A percentile compares a stretch with the other conserved stretches of the same genome.
phyloP scores from a whole-genome alignment of 108 stramenopile species.

The Cyclotella kingstonii region DNA sequence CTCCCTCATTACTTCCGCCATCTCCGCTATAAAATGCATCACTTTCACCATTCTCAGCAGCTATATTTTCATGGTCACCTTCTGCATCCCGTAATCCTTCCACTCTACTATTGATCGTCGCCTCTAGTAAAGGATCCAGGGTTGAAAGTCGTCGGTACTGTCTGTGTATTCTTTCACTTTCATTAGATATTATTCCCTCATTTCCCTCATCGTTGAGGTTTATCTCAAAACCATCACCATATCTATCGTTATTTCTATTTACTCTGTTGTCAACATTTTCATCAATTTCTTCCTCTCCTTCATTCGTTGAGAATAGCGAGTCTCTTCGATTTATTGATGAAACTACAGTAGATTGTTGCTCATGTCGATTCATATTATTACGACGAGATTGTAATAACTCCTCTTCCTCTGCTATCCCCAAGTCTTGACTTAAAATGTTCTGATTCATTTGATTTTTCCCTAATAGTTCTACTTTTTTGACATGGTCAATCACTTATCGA shows the following conservation, averaged over 20 bases:
- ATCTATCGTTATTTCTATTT: neutral
- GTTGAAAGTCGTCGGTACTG: slow-evolving; percentile 1
- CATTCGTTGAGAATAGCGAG: no score
- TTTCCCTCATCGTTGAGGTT: neutral
- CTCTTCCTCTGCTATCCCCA: no score
- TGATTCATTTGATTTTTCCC: no score
- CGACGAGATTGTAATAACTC: no score
- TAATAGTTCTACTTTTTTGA: no score
- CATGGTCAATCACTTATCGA: no score
- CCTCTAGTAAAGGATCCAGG: neutral
- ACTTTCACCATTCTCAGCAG: slow-evolving; percentile 1
- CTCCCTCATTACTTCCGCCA: no score
- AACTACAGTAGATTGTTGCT: no score
- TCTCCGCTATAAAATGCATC: no score
- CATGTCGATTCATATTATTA: no score
- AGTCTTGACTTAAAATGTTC: no score
- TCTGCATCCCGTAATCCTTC: neutral
- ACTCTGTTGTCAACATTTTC: neutral
- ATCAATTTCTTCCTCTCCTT: neutral
- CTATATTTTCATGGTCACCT: neutral
- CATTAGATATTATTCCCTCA: neutral
- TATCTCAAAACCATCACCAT: slow-evolving; percentile 1
- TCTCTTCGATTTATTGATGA: no score
- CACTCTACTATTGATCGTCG: neutral
- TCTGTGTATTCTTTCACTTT: slow-evolving; percentile 1